Evolutionary conservation across 805 yeast genomes (phyloP).

Genomic region (Barnettozyma salicaria): DNA sequence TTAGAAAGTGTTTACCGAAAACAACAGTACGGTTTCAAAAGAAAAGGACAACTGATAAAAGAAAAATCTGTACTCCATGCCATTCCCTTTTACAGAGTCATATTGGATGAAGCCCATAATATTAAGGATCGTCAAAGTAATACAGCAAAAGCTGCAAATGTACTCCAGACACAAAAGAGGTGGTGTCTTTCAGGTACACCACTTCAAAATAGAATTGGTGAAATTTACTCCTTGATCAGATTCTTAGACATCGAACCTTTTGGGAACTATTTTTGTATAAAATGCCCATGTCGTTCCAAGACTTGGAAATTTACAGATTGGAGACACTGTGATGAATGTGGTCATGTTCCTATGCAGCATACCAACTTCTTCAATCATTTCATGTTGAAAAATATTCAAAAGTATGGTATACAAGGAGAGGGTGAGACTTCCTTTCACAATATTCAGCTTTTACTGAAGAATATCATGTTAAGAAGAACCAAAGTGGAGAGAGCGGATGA

Average conservation of each 20-base stretch:
- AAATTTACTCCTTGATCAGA: slow-evolving; percentile 85
- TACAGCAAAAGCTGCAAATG: slow-evolving; percentile 88
- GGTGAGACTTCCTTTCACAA: slow-evolving; percentile 74
- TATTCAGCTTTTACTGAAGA: slow-evolving; percentile 65
- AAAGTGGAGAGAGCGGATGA: slow-evolving; percentile 97
- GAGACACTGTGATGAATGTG: slow-evolving; percentile 80
- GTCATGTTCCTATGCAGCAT: slow-evolving; percentile 91
- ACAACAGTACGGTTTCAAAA: slow-evolving; percentile 73
- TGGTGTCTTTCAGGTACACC: slow-evolving; percentile 98
- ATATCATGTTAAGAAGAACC: slow-evolving; percentile 89
- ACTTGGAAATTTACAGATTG: slow-evolving; percentile 84
- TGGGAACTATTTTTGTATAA: slow-evolving; percentile 86
- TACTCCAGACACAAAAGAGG: slow-evolving; percentile 61
- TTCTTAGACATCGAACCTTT: slow-evolving; percentile 82
- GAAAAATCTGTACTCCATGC: slow-evolving; percentile 73
- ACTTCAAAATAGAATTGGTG: slow-evolving; percentile 92
- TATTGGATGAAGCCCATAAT: slow-evolving; percentile 95
- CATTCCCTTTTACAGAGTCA: slow-evolving; percentile 73
- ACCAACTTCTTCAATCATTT: slow-evolving; percentile 94
- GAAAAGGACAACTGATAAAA: slow-evolving; percentile 64
- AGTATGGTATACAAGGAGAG: slow-evolving; percentile 73
- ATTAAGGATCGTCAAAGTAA: slow-evolving; percentile 92
- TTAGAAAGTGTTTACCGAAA: slow-evolving; percentile 82
- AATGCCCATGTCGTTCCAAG: slow-evolving; percentile 75
- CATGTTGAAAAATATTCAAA: slow-evolving; percentile 89